Evolutionary conservation across 1,284 basidiomycete genomes (phyloP).

Genomic region (Albatrellus sp.): DNA sequence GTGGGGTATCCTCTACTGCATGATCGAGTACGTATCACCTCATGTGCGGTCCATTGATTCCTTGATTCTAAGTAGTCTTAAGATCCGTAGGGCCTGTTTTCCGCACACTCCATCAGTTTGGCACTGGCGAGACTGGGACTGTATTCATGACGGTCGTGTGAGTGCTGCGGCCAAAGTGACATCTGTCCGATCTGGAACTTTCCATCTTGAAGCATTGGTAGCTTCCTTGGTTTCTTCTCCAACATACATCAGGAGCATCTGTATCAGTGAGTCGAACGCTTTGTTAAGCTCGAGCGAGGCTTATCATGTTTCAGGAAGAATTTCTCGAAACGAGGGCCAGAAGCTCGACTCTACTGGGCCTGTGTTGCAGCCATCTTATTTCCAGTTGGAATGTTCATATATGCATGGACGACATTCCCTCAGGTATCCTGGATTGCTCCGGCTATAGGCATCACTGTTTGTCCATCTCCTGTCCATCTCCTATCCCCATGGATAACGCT

Average conservation of each 20-base stretch:
- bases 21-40: slow-evolving; percentile 39
- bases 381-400: slow-evolving; percentile 55
- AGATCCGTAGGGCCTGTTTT: slow-evolving; percentile 58
- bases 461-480: slow-evolving; percentile 9
- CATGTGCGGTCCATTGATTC: background rate
- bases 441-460: slow-evolving; percentile 42
- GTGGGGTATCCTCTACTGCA: slow-evolving; percentile 68
- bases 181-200: background rate
- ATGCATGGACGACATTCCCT: slow-evolving; percentile 45
- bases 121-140: slow-evolving; percentile 47
- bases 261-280: slow-evolving; percentile 31
- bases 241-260: slow-evolving; percentile 57
- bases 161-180: background rate
- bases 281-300: slow-evolving; percentile 7
- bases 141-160: slow-evolving; percentile 50
- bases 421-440: slow-evolving; percentile 44
- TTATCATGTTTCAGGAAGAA: slow-evolving; percentile 29
- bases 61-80: background rate
- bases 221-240: slow-evolving; percentile 39
- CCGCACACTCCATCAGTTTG: slow-evolving; percentile 49
- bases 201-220: slow-evolving; percentile 40
- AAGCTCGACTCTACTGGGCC: slow-evolving; percentile 61
- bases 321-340: slow-evolving; percentile 44
- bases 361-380: slow-evolving; percentile 55
- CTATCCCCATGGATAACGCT: background rate